Evolutionary conservation across 1,284 basidiomycete species (phyloP), one percentile per base, ranked within the genome.

Genomic region (Vanrija sp.): DNA sequence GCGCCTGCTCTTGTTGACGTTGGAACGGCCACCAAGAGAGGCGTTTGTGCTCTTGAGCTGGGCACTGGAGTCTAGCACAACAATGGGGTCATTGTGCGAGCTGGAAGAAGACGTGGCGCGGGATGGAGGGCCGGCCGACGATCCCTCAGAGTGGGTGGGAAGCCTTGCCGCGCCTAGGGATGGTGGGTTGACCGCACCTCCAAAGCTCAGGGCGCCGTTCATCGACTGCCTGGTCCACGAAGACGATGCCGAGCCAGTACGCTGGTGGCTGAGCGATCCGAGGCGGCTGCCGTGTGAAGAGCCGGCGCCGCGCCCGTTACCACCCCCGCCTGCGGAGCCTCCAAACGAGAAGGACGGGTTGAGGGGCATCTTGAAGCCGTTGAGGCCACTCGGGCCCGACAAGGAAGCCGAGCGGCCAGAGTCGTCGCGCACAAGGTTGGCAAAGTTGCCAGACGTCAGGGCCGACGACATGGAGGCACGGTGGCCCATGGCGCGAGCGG

Each of bases 401-500:
- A 56, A 47, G 42, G 58, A 38, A 26, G 54, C 46, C 23, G 47
- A 18, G 38, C 52, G 50, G 26, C 49, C 38, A 42, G 34, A 43
- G 23, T 54, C 52, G 18, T 58, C 57, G 14, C 57, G 52, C 28
- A 28, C 39, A 4, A 56, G 44, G 43, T 59, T 48, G 39, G 26
- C 44, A 43, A 63, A 57, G 47, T 54, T 53, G 46, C 60, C 58
- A 3, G 59, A 61, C 10, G 52, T 52, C 38, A 61, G 48, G 4
- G 67, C 66, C 18, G 54, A 59, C 3, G 69, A 70, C 61, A 66
- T 66, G 45, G 67, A 65, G 14, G 66, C 57, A 19, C 72, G 65
- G 57, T 74, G 73, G 15, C 73, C 74, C 65, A 73, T 65, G 4
- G 74, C 62, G 12, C 82, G 77, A 25, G 79, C 79, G 38, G 91